Percentiles rank a stretch among this genome's conserved stretches.
Evolutionary conservation across 139 green algal species (phyloP).

Genomic region (Asterochloris erici): DNA sequence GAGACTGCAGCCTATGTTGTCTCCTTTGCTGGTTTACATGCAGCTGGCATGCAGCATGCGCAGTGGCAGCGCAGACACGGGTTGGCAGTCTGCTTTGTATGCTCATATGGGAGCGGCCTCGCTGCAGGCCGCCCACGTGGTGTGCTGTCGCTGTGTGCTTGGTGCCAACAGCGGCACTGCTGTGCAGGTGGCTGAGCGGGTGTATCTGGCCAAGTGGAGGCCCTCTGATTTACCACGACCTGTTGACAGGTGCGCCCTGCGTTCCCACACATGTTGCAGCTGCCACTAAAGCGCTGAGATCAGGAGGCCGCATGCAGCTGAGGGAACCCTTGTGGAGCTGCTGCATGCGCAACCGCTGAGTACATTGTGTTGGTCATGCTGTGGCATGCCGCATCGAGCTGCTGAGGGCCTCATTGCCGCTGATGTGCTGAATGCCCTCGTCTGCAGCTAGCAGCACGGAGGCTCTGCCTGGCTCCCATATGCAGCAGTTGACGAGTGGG

Average conservation of each 20-base stretch:
- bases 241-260: constrained; percentile 21
- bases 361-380: no score
- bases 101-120: not conserved
- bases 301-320: no score
- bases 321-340: no score
- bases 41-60: not conserved
- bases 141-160: no score
- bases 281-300: no score
- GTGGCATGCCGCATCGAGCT: not conserved
- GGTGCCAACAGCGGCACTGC: not conserved
- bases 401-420: not conserved
- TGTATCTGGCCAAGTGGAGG: constrained; percentile 42
- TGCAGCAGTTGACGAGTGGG: no score
- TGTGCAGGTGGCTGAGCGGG: constrained; percentile 27
- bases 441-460: no score
- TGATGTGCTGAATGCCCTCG: no score
- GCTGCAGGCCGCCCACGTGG: not conserved
- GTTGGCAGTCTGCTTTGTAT: constrained; percentile 1
- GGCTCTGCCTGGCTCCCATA: no score
- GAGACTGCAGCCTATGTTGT: not conserved
- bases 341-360: no score
- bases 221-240: constrained; percentile 28
- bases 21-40: not conserved
- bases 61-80: not conserved
- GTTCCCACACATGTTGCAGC: not conserved